phyloP scores from a whole-genome alignment of 2,329 filamentous ascomycete genomes.

The Epichloe sp. region DNA sequence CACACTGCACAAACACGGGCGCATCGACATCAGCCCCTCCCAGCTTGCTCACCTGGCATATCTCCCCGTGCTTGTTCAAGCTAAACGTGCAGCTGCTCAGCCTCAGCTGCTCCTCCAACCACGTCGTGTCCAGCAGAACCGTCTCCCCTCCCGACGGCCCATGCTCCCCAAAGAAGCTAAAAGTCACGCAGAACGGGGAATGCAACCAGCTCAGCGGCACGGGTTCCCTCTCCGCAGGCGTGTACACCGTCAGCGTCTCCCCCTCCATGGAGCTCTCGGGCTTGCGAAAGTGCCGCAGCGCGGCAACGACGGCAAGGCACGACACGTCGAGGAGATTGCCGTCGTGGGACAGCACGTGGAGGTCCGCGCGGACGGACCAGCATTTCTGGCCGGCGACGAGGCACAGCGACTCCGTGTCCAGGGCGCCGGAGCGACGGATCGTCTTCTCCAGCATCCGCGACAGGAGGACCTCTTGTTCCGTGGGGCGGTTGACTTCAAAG shows the following conservation, averaged over 20 bases:
- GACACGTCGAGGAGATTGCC: constrained; percentile 79
- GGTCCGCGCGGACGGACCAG: constrained; percentile 81
- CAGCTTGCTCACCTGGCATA: constrained; percentile 84
- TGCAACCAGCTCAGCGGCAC: constrained; percentile 85
- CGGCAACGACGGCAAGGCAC: constrained; percentile 77
- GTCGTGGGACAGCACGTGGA: constrained; percentile 84
- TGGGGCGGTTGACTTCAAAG: constrained; percentile 75
- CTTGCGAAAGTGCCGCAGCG: constrained; percentile 79
- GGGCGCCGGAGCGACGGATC: constrained; percentile 76
- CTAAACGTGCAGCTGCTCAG: constrained; percentile 67
- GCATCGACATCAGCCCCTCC: constrained; percentile 77
- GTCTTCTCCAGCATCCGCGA: constrained; percentile 88
- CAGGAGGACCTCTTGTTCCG: constrained; percentile 72
- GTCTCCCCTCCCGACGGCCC: constrained; percentile 40
- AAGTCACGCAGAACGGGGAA: constrained; percentile 81
- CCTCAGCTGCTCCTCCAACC: constrained; percentile 64
- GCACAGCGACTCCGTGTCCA: constrained; percentile 92
- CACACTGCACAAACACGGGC: constrained; percentile 61
- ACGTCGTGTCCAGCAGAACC: constrained; percentile 57
- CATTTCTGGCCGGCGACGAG: constrained; percentile 82
- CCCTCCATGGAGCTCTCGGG: constrained; percentile 82
- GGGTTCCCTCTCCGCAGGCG: constrained; percentile 72
- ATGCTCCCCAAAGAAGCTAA: constrained; percentile 66
- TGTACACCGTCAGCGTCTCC: constrained; percentile 74
- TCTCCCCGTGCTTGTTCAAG: constrained; percentile 77